Evolutionary conservation across 2,329 filamentous ascomycete genomes (phyloP), one percentile per base, ranked within the genome.

Genomic region (Neospermospora avenae): DNA sequence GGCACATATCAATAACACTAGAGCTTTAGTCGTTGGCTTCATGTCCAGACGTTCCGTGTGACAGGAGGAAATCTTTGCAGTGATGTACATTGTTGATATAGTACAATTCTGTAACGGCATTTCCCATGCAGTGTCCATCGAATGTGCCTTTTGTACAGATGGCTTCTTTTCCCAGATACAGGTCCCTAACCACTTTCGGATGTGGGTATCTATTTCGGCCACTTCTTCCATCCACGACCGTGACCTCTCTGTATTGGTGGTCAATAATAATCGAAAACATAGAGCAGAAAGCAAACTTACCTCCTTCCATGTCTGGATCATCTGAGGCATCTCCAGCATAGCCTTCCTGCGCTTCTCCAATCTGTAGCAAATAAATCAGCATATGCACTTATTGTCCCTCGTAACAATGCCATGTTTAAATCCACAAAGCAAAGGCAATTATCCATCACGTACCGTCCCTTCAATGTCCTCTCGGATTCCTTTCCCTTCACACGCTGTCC

Each of bases 401-500:
- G 41, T 20, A 37, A 11, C 13, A 49, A 41, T 41, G 13, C 18
- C 45, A 54, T 16, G 0, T 28, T 51, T 0, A 10, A n/a, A 55
- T 25, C 16, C 58, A 2, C 28, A 14, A 39, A 16, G 39, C 44
- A 28, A 1, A 39, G 4, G 24, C 22, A 39, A 22, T 18, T 24
- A 57, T 44, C 31, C 16, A 64, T 58, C 57, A 80, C 84, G 65
- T 85, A 85, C 81, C 87, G 86, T 63, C 83, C 81, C 77, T 90
- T 87, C 79, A 97, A 80, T 71, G 88, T 89, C 73, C 95, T 85
- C 81, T 99, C 95, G 85, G 93, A 90, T 69, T 86, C 82, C 77
- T 97, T 93, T 75, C 95, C 95, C 88, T 98, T 99, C 74, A 97
- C 93, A 76, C 83, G 87, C 77, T 97, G 87, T 60, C 92, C 93